Evolutionary conservation across 139 green algal genomes (phyloP), one percentile per base, ranked within the genome.

Genomic region (Spirogloea muscicola): DNA sequence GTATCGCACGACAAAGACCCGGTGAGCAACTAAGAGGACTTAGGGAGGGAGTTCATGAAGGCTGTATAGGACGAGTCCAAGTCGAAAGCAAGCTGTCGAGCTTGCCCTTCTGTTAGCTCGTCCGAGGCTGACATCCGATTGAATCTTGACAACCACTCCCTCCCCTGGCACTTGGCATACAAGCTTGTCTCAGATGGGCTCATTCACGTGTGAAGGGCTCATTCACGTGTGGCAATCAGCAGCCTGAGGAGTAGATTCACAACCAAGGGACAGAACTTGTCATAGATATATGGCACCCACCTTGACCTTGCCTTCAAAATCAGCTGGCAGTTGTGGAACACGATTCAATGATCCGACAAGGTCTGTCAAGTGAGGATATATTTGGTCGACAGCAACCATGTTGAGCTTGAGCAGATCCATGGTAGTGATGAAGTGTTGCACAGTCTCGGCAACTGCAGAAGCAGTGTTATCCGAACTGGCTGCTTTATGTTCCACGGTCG

Each of bases 361-460:
- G 57, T 96, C 91, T 33, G 72, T 87, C 18, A 97, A 83, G 36
- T 94, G 83, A 1, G 92, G 92, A 75, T 88, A 93, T 27, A 96
- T 21, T 21, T 80, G 85, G 74, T 97, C 93, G 33, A 96, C 89
- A 0, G 93, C 93, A n/a, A 89, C 83, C 87, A 97, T 91, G 79
- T 91, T 91, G 27, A 97, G 86, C 72, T 94, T 95, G 21, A 97
- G 67, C 0, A 82, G 84, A 66, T 97, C 93, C 91, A 96, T 96
- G 33, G 88, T 82, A 1, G 92, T 97, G 88, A 97, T 97, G 75
- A 96, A 97, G 72, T 91, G 79, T 77, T 94, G 87, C 57, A 96
- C 90, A 1, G 86, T 89, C 68, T 92, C 86, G 4, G 92, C 91
- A 38, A 97, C 88, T 4, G 69, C 83, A 3, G 84, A 66, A 1